Evolutionary conservation across 768 basidiomycete species (phyloP), one percentile per base, ranked within the genome.

Genomic region (Hypsizygus marmoreus): DNA sequence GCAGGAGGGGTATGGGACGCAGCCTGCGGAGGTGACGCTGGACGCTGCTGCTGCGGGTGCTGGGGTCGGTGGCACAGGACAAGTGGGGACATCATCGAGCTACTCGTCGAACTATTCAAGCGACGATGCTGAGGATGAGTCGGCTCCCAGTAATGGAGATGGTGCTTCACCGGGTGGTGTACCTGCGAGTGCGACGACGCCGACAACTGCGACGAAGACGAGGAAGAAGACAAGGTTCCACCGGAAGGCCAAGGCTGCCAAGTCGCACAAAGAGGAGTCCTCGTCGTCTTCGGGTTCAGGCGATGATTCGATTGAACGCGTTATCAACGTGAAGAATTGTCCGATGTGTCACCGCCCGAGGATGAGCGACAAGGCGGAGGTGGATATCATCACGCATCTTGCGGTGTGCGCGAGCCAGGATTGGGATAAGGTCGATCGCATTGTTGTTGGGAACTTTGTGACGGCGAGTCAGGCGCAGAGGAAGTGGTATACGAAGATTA

Each of bases 331-430:
- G 55, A 89, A 88, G 74, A 88, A 82, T 45, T 99, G 95, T 61
- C 95, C 95, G 0, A 64, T 99, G 33, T 99, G 95, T 61, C 94
- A 93, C 61, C 82, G 92, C 9, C 88, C 91, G 2, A 72, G 94
- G 33, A 59, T 98, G 56, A 88, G 80, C 65, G 79, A 81, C 42
- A 93, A 93, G 64, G 91, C 84, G 0, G 97, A 97, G 66, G 75
- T 93, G 57, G 95, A 97, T 62, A 97, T 98, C 58, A 75, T 99
- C 41, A 97, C 97, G 17, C 95, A 99, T 65, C 68, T 99, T n/a
- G 97, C 94, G 1, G 82, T 98, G 8, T 99, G 95, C 57, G 94
- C 97, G 8, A 90, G 86, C 52, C 80, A 85, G 55, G 97, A 98
- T 63, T 97, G 95, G 93, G 82, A 77, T 28, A 79, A 84, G 49